Percentiles rank a stretch among this genome's conserved stretches.
phyloP scores from a whole-genome alignment of 768 basidiomycete genomes.

The Boletus fagicola region DNA sequence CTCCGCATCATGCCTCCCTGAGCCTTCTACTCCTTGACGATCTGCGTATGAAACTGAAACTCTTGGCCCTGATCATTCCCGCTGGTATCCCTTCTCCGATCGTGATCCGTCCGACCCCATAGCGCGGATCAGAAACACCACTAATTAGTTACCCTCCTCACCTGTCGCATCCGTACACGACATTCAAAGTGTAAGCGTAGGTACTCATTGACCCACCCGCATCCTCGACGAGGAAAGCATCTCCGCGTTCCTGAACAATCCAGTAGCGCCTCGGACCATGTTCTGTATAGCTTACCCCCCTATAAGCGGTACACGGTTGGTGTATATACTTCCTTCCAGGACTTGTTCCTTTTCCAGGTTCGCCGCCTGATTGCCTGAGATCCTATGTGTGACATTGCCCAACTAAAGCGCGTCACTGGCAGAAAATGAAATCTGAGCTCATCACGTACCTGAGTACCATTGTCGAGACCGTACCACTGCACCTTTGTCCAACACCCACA shows the following conservation, averaged over 20 bases:
- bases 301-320: neutral
- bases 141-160: neutral
- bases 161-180: too few species aligned
- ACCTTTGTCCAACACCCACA: neutral
- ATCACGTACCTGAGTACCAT: neutral
- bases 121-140: neutral
- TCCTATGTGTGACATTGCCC: neutral
- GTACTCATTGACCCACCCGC: neutral
- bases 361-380: neutral
- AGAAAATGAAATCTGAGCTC: neutral
- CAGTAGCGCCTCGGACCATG: neutral
- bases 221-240: neutral
- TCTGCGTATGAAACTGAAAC: neutral
- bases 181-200: neutral
- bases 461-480: neutral
- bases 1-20: neutral
- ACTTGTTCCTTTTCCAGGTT: too few species aligned
- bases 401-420: neutral
- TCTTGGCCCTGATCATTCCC: neutral
- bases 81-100: neutral
- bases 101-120: neutral
- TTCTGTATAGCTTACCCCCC: neutral
- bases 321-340: neutral
- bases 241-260: neutral
- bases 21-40: neutral